Conservation (phyloP, 2,329 filamentous ascomycete species). For the Talaromyces atroroseus region DNA sequence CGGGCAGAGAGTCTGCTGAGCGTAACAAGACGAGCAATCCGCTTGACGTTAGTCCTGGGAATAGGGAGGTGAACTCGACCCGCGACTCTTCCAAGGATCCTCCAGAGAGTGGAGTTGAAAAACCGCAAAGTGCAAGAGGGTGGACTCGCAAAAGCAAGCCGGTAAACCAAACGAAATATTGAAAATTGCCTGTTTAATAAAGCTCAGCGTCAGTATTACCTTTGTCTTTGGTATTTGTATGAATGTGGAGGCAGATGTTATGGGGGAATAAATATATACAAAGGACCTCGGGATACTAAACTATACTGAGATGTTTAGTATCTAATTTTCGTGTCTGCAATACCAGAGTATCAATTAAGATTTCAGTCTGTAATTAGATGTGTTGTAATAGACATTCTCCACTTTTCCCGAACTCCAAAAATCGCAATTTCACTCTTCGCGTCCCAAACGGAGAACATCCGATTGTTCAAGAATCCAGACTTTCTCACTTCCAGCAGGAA, state of each 20-base stretch:
- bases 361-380: not conserved
- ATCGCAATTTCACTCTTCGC: slow-evolving; percentile 19
- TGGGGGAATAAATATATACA: not conserved
- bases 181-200: not conserved
- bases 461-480: slow-evolving; percentile 34
- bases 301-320: not conserved
- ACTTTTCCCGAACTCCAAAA: slow-evolving; percentile 3
- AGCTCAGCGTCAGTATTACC: not conserved
- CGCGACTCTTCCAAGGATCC: slow-evolving; percentile 42
- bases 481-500: slow-evolving; percentile 35
- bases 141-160: slow-evolving; percentile 29
- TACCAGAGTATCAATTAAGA: not conserved
- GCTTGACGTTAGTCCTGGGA: slow-evolving; percentile 57
- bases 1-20: slow-evolving; percentile 34
- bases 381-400: not conserved
- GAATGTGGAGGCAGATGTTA: not conserved
- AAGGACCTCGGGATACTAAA: no score
- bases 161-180: slow-evolving; percentile 12
- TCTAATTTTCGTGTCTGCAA: not conserved
- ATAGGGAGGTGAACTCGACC: slow-evolving; percentile 52
- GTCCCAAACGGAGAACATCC: slow-evolving; percentile 32
- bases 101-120: slow-evolving; percentile 35
- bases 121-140: slow-evolving; percentile 36
- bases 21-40: slow-evolving; percentile 44
- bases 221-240: not conserved